Evolutionary conservation across 2,329 filamentous ascomycete genomes (phyloP), one percentile per base, ranked within the genome.

Genomic region (Fusarium praegraminearum): DNA sequence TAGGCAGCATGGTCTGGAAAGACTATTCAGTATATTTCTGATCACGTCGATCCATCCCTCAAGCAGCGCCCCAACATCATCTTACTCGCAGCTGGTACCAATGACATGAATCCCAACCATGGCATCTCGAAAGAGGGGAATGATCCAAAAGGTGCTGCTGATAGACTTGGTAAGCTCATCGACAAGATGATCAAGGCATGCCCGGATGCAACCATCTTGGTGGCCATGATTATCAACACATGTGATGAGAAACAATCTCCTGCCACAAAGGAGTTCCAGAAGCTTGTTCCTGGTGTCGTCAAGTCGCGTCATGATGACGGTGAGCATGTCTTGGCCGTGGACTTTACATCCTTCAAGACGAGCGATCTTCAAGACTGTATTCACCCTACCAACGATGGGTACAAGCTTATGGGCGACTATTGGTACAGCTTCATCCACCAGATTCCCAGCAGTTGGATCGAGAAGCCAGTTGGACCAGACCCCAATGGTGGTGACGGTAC

Each of bases 401-500:
- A 75, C 33, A 46, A 41, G 5, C 7, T 63, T 8, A 58, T 75
- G 38, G 72, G 69, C 0, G 49, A 70, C 22, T 75, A 68, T 13
- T 76, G 73, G 73, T 74, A 73, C 16, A 59, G 62, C 38, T 76
- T 74, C 20, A 54, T 75, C 1, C 49, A 52, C 1, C 73, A 75
- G 41, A 69, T 75, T 11, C 73, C 72, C 0, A 61, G 15, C 10
- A 22, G 35, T 1, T 75, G 73, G 72, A 70, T 76, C 10, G 26
- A 60, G 10, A 32, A 59, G 3, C 71, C 72, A 1, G 24, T 65
- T 3, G 71, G 66, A 3, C 28, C 57, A 22, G 62, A 71, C 8
- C 67, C 60, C 2, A 40, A 13, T 16, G n/a, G 9, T 13, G 46
- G 35, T 0, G 52, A 35, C 3, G 20, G 24, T 2, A 41, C 13